These are phyloP conservation scores for Trichophyton rubrum DNA, from an alignment of 2,329 filamentous ascomycete genomes.

Conservation along the genomic window DNA sequence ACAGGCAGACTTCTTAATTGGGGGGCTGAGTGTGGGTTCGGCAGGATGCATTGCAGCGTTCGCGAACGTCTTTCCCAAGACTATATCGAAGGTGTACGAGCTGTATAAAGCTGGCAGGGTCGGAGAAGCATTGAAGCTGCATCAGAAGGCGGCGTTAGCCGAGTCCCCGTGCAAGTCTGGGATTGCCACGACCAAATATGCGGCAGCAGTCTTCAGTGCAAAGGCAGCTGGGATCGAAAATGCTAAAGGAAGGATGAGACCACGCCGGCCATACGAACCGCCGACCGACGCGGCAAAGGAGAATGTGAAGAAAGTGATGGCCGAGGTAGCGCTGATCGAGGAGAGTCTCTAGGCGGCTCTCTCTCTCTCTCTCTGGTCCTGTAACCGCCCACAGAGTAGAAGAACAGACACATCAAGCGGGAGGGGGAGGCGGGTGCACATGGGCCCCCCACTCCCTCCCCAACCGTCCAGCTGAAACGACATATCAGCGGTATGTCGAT, in stretches of 20 bases:
- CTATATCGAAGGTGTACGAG: slow-evolving; percentile 46
- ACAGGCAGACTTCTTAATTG: slow-evolving; percentile 58
- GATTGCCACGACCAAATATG: slow-evolving; percentile 57
- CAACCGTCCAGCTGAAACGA: no score
- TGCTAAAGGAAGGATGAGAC: slow-evolving; percentile 46
- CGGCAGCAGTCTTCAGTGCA: slow-evolving; percentile 49
- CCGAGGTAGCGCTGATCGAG: slow-evolving; percentile 32
- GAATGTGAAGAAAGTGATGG: slow-evolving; percentile 31
- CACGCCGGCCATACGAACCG: slow-evolving; percentile 49
- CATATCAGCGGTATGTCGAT: no score
- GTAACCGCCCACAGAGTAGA: neutral
- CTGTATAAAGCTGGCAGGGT: slow-evolving; percentile 48
- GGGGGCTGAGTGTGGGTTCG: slow-evolving; percentile 41
- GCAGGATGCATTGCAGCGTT: slow-evolving; percentile 47
- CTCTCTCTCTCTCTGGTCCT: neutral
- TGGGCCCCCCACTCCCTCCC: no score
- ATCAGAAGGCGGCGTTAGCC: slow-evolving; percentile 50
- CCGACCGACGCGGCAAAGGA: slow-evolving; percentile 34
- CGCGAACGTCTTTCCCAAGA: slow-evolving; percentile 45
- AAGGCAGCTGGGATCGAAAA: slow-evolving; percentile 47
- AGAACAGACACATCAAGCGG: no score
- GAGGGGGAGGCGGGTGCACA: no score
- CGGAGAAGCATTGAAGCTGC: slow-evolving; percentile 48
- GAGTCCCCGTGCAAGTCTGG: slow-evolving; percentile 55
- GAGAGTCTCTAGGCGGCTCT: slow-evolving; percentile 7